These are phyloP conservation scores for Xylaria polymorpha DNA, from an alignment of 2,329 filamentous ascomycete genomes.

Conservation along the genomic window DNA sequence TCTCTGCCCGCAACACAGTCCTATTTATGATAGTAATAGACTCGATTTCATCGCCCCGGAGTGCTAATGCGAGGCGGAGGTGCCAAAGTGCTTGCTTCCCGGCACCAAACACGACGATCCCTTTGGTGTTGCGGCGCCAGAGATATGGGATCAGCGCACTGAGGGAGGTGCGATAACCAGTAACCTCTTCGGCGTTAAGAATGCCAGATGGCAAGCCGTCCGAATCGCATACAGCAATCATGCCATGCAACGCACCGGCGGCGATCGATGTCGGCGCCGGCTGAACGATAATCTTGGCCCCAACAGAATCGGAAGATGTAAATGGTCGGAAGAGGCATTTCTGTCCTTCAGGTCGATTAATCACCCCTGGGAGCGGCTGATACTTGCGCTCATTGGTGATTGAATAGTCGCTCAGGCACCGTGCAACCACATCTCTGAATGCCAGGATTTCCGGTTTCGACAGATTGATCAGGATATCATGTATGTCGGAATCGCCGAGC, in stretches of 20 bases:
- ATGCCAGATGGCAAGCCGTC: conserved; percentile 32
- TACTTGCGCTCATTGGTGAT: conserved; percentile 24
- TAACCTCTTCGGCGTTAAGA: conserved; percentile 37
- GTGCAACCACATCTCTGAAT: conserved; percentile 22
- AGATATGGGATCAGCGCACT: conserved; percentile 33
- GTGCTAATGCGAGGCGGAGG: conserved; percentile 32
- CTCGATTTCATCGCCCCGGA: conserved; percentile 34
- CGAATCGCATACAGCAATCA: conserved; percentile 34
- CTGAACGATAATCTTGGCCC: conserved; percentile 34
- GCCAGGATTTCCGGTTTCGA: conserved; percentile 20
- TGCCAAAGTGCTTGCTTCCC: conserved; percentile 39
- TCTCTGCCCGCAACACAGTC: conserved; percentile 27
- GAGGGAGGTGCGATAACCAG: conserved; percentile 33
- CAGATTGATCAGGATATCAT: conserved; percentile 32
- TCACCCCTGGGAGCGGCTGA: conserved; percentile 27
- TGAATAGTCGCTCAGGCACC: conserved; percentile 25
- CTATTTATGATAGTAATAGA: conserved; percentile 30
- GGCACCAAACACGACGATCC: conserved; percentile 33
- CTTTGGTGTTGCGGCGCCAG: conserved; percentile 27
- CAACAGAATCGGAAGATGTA: conserved; percentile 26
- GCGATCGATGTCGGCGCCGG: conserved; percentile 29
- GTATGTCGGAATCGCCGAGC: conserved; percentile 31
- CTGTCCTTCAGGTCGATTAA: conserved; percentile 34
- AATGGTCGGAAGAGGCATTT: conserved; percentile 38
- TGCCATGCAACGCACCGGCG: conserved; percentile 26